Evolutionary conservation across 1,139 yeast genomes (phyloP).

Genomic region (Magnusiomyces tetraspermus): DNA sequence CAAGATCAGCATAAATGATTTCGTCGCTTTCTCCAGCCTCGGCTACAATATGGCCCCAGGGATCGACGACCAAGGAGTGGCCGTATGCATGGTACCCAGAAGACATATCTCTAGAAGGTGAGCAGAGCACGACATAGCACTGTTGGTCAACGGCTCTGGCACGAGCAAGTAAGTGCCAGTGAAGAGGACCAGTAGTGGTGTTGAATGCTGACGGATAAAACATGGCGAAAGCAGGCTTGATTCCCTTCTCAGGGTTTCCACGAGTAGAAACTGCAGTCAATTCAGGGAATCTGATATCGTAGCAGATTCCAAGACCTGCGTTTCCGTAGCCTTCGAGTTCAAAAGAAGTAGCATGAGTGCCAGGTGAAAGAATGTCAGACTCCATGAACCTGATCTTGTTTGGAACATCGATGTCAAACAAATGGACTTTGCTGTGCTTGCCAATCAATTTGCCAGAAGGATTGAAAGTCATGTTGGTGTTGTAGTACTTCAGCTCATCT

Average conservation of each 20-base stretch:
- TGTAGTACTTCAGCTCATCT: constrained; percentile 40
- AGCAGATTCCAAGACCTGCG: constrained; percentile 85
- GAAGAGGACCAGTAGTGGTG: constrained; percentile 90
- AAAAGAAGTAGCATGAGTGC: constrained; percentile 70
- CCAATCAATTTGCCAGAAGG: constrained; percentile 67
- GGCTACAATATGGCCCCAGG: constrained; percentile 66
- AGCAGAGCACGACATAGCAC: constrained; percentile 65
- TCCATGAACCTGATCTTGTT: constrained; percentile 82
- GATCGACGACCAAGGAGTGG: constrained; percentile 80
- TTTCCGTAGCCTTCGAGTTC: constrained; percentile 61
- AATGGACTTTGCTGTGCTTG: constrained; percentile 78
- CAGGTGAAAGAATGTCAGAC: constrained; percentile 64
- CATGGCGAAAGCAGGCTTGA: constrained; percentile 60
- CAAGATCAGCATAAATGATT: constrained; percentile 69
- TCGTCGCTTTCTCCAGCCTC: constrained; percentile 86
- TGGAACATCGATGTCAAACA: constrained; percentile 88
- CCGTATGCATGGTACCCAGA: constrained; percentile 86
- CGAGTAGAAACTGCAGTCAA: constrained; percentile 75
- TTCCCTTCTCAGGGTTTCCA: constrained; percentile 29
- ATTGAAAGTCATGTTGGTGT: constrained; percentile 71
- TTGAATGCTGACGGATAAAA: constrained; percentile 93
- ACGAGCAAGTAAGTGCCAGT: constrained; percentile 82
- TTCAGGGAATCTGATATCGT: constrained; percentile 89
- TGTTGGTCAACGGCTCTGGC: constrained; percentile 89
- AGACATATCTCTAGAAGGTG: constrained; percentile 75